Evolutionary conservation across 345 rosid genomes (phyloP).

Genomic region (Euphorbia tirucalli): DNA sequence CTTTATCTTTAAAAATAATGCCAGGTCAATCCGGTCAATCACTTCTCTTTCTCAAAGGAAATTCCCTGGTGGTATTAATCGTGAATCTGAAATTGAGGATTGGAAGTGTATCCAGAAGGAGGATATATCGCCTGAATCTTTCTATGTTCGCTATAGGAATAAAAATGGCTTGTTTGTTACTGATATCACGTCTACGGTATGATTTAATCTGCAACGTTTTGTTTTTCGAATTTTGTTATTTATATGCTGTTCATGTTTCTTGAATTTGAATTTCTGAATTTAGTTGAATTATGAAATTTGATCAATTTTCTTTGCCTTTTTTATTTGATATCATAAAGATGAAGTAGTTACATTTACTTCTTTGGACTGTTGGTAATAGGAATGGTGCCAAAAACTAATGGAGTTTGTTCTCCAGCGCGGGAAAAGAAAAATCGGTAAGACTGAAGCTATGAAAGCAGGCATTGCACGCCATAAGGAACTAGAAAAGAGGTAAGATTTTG

Average conservation of each 20-base stretch:
- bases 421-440: constrained; percentile 31
- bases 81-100: constrained; percentile 50
- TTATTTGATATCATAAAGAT: too few relatives aligned
- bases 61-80: constrained; percentile 17
- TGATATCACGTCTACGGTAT: constrained; percentile 66
- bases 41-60: constrained; percentile 41
- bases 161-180: constrained; percentile 60
- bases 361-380: constrained; percentile 29
- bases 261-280: constrained; percentile 10
- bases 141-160: constrained; percentile 46
- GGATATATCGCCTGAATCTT: constrained; percentile 30
- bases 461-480: constrained; percentile 65
- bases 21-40: constrained; percentile 38
- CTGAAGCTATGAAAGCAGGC: constrained; percentile 71
- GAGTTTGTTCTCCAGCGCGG: constrained; percentile 52
- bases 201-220: too few relatives aligned
- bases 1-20: constrained; percentile 23
- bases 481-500: constrained; percentile 86
- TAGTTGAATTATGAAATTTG: too few relatives aligned
- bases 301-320: too few relatives aligned
- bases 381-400: constrained; percentile 90
- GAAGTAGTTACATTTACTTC: neutral
- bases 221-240: neutral
- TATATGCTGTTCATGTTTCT: neutral
- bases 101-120: constrained; percentile 27